These are phyloP conservation scores for Trichoderma asperellum DNA, from an alignment of 2,329 filamentous ascomycete species.

Conservation along the genomic window DNA sequence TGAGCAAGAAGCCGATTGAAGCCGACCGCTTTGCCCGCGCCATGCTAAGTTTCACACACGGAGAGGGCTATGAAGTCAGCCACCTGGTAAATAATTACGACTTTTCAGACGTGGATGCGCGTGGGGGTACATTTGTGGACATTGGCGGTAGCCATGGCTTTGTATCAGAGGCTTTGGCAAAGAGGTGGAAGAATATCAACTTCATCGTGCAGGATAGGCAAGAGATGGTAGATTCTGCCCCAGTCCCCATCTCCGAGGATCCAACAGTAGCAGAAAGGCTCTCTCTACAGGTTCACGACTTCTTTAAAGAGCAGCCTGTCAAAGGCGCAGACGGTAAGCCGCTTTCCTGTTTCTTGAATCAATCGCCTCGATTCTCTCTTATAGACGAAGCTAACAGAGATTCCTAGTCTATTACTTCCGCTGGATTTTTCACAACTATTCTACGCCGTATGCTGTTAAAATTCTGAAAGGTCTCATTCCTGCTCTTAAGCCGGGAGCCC, in stretches of 20 bases:
- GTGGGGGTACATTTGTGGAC: slow-evolving; percentile 58
- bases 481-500: slow-evolving; percentile 58
- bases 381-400: background rate
- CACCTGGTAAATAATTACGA: slow-evolving; percentile 60
- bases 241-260: slow-evolving; percentile 48
- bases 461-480: slow-evolving; percentile 57
- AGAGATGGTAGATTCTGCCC: slow-evolving; percentile 53
- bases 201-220: slow-evolving; percentile 61
- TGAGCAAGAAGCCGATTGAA: slow-evolving; percentile 52
- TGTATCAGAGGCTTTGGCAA: slow-evolving; percentile 58
- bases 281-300: slow-evolving; percentile 56
- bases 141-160: slow-evolving; percentile 63
- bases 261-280: slow-evolving; percentile 46
- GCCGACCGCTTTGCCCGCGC: slow-evolving; percentile 57
- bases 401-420: slow-evolving; percentile 59
- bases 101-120: slow-evolving; percentile 51
- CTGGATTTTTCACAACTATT: slow-evolving; percentile 66
- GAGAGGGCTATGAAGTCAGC: slow-evolving; percentile 59
- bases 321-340: slow-evolving; percentile 54
- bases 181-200: slow-evolving; percentile 52
- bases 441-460: slow-evolving; percentile 54
- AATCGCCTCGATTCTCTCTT: background rate
- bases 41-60: slow-evolving; percentile 59
- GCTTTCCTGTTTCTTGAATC: background rate
- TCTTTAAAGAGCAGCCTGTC: slow-evolving; percentile 60